A percentile compares a stretch with the other conserved stretches of the same genome.
These are phyloP conservation scores for Xylariaceae sp. DNA, from an alignment of 2,329 filamentous ascomycete genomes.

Conservation along the genomic window DNA sequence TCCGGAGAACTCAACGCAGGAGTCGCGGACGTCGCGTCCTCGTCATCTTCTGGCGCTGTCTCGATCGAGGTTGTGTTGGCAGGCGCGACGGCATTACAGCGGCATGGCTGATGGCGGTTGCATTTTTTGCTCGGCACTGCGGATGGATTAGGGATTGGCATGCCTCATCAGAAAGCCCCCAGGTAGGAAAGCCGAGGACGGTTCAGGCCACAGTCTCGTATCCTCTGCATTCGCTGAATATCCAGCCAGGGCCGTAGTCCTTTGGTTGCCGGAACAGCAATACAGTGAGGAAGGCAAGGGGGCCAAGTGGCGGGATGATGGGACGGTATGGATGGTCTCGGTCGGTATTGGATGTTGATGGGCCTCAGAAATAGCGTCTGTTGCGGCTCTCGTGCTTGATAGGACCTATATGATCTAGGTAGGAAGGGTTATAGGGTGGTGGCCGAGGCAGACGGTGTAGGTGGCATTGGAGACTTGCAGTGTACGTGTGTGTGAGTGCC, in stretches of 20 bases:
- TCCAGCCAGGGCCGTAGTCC: conserved; percentile 3
- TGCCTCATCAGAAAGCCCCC: conserved; percentile 30
- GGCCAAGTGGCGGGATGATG: no score
- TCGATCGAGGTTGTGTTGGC: background rate
- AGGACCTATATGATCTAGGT: conserved; percentile 2
- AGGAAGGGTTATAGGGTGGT: conserved; percentile 3
- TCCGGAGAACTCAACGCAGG: conserved; percentile 16
- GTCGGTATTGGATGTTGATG: no score
- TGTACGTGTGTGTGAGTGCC: conserved; percentile 18
- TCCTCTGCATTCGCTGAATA: conserved; percentile 28
- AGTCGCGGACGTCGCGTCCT: conserved; percentile 14
- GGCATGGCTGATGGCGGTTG: conserved; percentile 13
- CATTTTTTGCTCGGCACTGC: conserved; percentile 22
- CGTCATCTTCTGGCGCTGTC: conserved; percentile 5
- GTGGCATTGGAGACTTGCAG: conserved; percentile 12
- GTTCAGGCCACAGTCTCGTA: conserved; percentile 25
- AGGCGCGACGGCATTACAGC: conserved; percentile 10
- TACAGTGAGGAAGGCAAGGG: background rate
- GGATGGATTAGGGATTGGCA: conserved; percentile 27
- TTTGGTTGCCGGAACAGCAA: conserved; percentile 9
- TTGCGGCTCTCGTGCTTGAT: conserved; percentile 3
- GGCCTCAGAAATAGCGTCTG: conserved; percentile 4
- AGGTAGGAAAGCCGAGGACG: conserved; percentile 25
- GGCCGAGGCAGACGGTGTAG: conserved; percentile 6
- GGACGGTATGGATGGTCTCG: no score